Evolutionary conservation across 495 filamentous ascomycete species (phyloP).

Genomic region (Talaromyces thailandensis): DNA sequence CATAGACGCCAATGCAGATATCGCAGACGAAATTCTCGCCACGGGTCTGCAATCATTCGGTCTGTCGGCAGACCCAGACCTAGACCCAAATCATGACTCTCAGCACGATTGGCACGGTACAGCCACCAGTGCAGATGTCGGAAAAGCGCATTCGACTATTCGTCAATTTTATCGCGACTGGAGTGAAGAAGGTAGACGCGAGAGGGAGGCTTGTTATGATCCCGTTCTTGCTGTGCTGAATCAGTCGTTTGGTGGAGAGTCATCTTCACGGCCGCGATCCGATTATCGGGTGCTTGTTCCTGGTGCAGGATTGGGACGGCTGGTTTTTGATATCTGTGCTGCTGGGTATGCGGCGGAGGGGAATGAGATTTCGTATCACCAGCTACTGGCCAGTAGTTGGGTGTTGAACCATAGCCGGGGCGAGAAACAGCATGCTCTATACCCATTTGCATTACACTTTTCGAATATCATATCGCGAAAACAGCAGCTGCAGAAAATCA

Average conservation of each 20-base stretch:
- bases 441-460: slow-evolving; percentile 73
- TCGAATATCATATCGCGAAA: slow-evolving; percentile 64
- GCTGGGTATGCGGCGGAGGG: slow-evolving; percentile 72
- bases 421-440: slow-evolving; percentile 43
- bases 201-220: slow-evolving; percentile 66
- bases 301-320: slow-evolving; percentile 78
- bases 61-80: slow-evolving; percentile 24
- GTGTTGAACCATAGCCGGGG: slow-evolving; percentile 65
- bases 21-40: slow-evolving; percentile 66
- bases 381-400: slow-evolving; percentile 78
- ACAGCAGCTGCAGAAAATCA: slow-evolving; percentile 62
- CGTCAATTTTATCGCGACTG: slow-evolving; percentile 95
- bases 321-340: slow-evolving; percentile 78
- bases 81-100: slow-evolving; percentile 14
- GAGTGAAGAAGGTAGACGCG: slow-evolving; percentile 65
- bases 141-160: slow-evolving; percentile 85
- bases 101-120: slow-evolving; percentile 51
- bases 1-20: slow-evolving; percentile 79
- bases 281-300: slow-evolving; percentile 63
- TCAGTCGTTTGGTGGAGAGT: slow-evolving; percentile 36
- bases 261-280: slow-evolving; percentile 24
- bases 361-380: slow-evolving; percentile 94
- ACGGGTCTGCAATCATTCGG: slow-evolving; percentile 59
- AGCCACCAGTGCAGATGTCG: slow-evolving; percentile 62
- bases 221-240: slow-evolving; percentile 59